Conservation (phyloP, 2,329 filamentous ascomycete genomes). For the Arthrobotrys pseudoclavata region DNA sequence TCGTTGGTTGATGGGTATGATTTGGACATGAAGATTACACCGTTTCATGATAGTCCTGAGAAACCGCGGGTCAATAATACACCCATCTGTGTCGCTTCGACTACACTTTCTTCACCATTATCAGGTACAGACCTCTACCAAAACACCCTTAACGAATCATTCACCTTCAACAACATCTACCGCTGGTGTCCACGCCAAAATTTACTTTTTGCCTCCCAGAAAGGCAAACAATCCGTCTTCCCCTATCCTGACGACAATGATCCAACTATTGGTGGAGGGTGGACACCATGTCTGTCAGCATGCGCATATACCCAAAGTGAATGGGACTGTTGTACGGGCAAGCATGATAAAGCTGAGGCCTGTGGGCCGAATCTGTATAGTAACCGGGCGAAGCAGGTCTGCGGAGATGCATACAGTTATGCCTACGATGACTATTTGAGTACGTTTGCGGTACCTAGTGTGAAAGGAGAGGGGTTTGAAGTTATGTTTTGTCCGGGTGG, state of each 20-base stretch:
- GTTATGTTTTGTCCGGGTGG: conserved; percentile 79
- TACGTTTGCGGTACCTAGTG: conserved; percentile 74
- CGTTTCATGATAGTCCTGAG: conserved; percentile 48
- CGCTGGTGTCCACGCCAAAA: conserved; percentile 86
- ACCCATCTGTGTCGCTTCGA: conserved; percentile 61
- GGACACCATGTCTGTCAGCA: conserved; percentile 82
- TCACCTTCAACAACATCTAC: conserved; percentile 68
- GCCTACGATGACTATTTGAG: conserved; percentile 74
- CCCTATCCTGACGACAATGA: conserved; percentile 84
- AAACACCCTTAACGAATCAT: conserved; percentile 64
- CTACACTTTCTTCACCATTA: conserved; percentile 9
- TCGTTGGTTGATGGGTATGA: conserved; percentile 89
- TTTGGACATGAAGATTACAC: conserved; percentile 74
- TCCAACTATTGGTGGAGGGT: conserved; percentile 72
- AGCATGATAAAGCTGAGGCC: conserved; percentile 74
- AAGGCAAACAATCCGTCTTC: conserved; percentile 69
- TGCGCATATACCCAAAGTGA: conserved; percentile 78
- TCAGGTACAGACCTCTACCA: conserved; percentile 67
- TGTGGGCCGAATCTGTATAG: conserved; percentile 80
- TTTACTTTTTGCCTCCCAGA: conserved; percentile 76
- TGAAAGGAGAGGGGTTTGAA: conserved; percentile 78
- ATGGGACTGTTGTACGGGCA: conserved; percentile 81
- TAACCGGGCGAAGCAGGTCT: conserved; percentile 78
- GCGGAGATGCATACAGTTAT: conserved; percentile 87
- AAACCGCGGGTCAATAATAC: conserved; percentile 59